Evolutionary conservation across 164 flowering plant genomes (phyloP).

Genomic region (Dillenia suffruticosa): DNA sequence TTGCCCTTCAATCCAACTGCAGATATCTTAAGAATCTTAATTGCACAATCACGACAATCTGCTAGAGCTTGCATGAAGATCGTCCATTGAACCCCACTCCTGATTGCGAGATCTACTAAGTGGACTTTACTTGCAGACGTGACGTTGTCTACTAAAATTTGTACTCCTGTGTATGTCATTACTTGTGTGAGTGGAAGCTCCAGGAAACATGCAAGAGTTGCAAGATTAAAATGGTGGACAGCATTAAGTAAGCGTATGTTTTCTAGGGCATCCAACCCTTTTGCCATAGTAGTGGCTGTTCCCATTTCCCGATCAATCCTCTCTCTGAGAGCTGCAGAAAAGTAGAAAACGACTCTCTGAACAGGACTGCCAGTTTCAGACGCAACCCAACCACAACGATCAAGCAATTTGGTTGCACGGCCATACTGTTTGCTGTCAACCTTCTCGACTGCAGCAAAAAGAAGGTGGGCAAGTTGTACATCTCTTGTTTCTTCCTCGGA

Average conservation of each 20-base stretch:
- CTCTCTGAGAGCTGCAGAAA: conserved; percentile 46
- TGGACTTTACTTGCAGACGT: conserved; percentile 38
- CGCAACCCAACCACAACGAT: conserved; percentile 28
- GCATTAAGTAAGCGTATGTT: neutral
- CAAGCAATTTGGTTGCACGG: conserved; percentile 33
- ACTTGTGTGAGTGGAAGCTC: conserved; percentile 33
- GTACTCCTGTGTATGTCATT: conserved; percentile 40
- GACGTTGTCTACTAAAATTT: conserved; percentile 41
- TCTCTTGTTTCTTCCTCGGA: conserved; percentile 31
- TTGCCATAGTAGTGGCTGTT: conserved; percentile 14
- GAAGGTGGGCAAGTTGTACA: conserved; percentile 44
- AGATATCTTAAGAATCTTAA: conserved; percentile 48
- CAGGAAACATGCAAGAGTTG: conserved; percentile 20
- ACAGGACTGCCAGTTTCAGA: conserved; percentile 36
- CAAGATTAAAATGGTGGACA: conserved; percentile 7
- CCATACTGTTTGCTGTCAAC: conserved; percentile 41
- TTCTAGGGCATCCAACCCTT: neutral
- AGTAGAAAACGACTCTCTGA: conserved; percentile 45
- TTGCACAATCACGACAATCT: conserved; percentile 10
- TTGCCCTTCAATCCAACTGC: conserved; percentile 24
- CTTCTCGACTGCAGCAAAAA: conserved; percentile 52
- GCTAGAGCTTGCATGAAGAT: conserved; percentile 53
- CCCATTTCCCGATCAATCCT: conserved; percentile 46
- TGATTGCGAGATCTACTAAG: conserved; percentile 41
- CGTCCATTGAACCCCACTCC: conserved; percentile 35